These are phyloP conservation scores for Grigorovia yakushimaensis DNA, from an alignment of 805 yeast genomes.

Conservation along the genomic window DNA sequence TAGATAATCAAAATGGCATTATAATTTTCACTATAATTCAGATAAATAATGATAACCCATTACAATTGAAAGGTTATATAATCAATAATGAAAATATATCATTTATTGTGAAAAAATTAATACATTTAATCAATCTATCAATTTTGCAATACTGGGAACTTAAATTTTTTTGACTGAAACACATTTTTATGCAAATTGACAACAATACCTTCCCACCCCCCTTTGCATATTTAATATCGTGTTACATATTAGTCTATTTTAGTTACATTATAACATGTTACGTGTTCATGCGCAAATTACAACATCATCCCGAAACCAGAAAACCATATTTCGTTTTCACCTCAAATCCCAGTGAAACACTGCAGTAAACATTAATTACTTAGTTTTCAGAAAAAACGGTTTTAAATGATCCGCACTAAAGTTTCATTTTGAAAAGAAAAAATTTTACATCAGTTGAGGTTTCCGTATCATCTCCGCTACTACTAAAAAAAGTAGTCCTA, in stretches of 20 bases:
- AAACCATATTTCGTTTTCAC: neutral
- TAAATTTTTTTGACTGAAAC: neutral
- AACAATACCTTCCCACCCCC: too few species aligned
- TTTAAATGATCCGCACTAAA: too few species aligned
- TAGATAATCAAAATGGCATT: constrained; percentile 4
- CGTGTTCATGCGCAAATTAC: too few species aligned
- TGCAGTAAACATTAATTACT: too few species aligned
- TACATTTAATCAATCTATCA: constrained; percentile 2
- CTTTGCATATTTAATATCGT: too few species aligned
- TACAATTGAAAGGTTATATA: neutral
- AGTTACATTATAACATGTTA: too few species aligned
- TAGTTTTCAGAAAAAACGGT: too few species aligned
- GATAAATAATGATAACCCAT: neutral
- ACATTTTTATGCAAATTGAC: too few species aligned
- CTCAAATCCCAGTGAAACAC: neutral
- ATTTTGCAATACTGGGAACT: neutral
- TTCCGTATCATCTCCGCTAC: neutral
- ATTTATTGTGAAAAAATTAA: neutral
- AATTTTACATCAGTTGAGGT: too few species aligned
- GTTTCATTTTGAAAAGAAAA: neutral
- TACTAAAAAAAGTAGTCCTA: too few species aligned
- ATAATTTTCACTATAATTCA: constrained; percentile 3
- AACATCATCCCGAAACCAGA: neutral
- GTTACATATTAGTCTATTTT: too few species aligned
- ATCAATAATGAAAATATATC: neutral